Conservation (phyloP, 2,329 filamentous ascomycete genomes). For the Didymella pinodella region DNA sequence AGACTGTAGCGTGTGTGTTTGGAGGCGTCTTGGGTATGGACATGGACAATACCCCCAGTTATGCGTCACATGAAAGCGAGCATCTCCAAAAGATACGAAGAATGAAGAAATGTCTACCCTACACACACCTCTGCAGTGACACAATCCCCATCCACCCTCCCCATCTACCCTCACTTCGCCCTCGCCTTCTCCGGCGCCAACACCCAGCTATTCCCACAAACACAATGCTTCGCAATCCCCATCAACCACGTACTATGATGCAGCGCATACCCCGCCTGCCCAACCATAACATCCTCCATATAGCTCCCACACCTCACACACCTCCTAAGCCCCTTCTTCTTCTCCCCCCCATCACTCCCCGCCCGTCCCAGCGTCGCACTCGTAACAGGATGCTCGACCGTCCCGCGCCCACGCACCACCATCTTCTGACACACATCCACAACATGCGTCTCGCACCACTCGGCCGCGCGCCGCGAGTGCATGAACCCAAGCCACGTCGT, state of each 20-base stretch:
- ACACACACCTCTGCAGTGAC: background rate
- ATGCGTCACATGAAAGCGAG: slow-evolving; percentile 30
- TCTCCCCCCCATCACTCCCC: slow-evolving; percentile 29
- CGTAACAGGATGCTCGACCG: slow-evolving; percentile 34
- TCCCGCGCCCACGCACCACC: slow-evolving; percentile 45
- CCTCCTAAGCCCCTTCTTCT: slow-evolving; percentile 37
- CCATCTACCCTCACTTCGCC: slow-evolving; percentile 8
- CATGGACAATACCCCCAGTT: slow-evolving; percentile 22
- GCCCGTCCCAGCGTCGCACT: slow-evolving; percentile 14
- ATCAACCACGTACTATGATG: slow-evolving; percentile 47
- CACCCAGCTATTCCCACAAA: slow-evolving; percentile 51
- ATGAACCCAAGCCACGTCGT: slow-evolving; percentile 73
- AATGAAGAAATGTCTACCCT: slow-evolving; percentile 28
- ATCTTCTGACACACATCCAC: slow-evolving; percentile 65
- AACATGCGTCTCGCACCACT: slow-evolving; percentile 68
- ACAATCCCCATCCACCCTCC: background rate
- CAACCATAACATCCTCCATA: slow-evolving; percentile 56
- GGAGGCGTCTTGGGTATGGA: slow-evolving; percentile 15
- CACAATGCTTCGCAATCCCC: slow-evolving; percentile 51
- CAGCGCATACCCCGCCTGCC: slow-evolving; percentile 40
- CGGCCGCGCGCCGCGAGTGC: slow-evolving; percentile 64
- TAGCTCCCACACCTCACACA: slow-evolving; percentile 57
- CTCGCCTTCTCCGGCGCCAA: slow-evolving; percentile 39
- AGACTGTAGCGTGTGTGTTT: background rate
- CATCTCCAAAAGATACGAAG: slow-evolving; percentile 26